phyloP scores from a whole-genome alignment of 768 basidiomycete genomes.

The Candolleomyces eurysporus region DNA sequence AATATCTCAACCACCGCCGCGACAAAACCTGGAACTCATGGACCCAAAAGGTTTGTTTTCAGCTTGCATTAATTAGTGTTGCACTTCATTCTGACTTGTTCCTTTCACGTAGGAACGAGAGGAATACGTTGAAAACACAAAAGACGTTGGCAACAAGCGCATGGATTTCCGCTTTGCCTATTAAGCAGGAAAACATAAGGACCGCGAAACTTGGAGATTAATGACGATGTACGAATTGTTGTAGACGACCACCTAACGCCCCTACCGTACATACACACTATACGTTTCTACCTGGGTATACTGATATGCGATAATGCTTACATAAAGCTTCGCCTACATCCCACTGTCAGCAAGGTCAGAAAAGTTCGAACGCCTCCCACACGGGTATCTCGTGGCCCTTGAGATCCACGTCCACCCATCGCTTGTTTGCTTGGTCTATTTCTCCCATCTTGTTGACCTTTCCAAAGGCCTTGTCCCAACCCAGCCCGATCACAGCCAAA shows the following conservation, averaged over 20 bases:
- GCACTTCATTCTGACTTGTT: not conserved
- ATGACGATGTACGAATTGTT: not conserved
- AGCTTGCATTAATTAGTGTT: constrained; percentile 14
- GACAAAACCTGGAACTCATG: constrained; percentile 51
- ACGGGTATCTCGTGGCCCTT: constrained; percentile 51
- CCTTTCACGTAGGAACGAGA: constrained; percentile 43
- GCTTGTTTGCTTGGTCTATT: constrained; percentile 42
- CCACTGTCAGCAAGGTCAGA: constrained; percentile 20
- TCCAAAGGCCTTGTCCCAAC: constrained; percentile 65
- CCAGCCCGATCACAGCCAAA: constrained; percentile 57
- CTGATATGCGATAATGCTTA: no score
- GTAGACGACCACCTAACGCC: no score
- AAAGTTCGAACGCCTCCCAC: constrained; percentile 60
- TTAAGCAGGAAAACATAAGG: constrained; percentile 22
- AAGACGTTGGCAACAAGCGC: constrained; percentile 56
- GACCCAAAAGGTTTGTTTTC: constrained; percentile 40
- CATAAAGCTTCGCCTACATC: no score
- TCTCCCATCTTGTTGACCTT: constrained; percentile 43
- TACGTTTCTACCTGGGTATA: no score
- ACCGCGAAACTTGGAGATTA: not conserved
- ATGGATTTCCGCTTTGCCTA: constrained; percentile 66
- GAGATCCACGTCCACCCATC: constrained; percentile 70
- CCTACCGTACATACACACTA: no score
- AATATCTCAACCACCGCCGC: constrained; percentile 43
- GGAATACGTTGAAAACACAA: constrained; percentile 59